These are phyloP conservation scores for Pseudogymnoascus sp. DNA, from an alignment of 2,329 filamentous ascomycete species.

Conservation along the genomic window DNA sequence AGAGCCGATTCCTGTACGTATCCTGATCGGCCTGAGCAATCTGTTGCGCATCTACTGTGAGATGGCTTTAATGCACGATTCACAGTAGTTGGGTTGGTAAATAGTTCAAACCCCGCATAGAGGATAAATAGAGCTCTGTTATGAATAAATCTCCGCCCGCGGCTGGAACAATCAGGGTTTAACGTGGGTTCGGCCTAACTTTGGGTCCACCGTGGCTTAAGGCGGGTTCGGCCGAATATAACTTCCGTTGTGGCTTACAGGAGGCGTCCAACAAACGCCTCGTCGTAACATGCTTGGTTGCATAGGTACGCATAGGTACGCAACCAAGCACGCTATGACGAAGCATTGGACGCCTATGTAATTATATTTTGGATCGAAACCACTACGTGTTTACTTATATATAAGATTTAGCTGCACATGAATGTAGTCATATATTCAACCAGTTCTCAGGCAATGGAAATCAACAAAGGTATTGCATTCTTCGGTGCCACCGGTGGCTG, in stretches of 20 bases:
- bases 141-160: not conserved
- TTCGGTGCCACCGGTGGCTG: slow-evolving; percentile 47
- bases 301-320: not conserved
- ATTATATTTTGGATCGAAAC: not conserved
- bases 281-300: not conserved
- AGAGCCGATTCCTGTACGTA: no score
- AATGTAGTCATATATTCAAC: not conserved
- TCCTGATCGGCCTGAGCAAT: no score
- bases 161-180: not conserved
- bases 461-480: slow-evolving; percentile 35
- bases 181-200: not conserved
- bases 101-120: not conserved
- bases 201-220: no score
- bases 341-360: not conserved
- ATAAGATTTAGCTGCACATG: not conserved
- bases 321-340: not conserved
- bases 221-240: not conserved
- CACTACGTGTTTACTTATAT: not conserved
- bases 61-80: slow-evolving; percentile 17
- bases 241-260: not conserved
- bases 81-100: not conserved
- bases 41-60: no score
- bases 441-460: not conserved
- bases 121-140: not conserved
- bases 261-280: not conserved